Conservation (phyloP, 2,329 filamentous ascomycete species). For the Pseudogymnoascus sp. region DNA sequence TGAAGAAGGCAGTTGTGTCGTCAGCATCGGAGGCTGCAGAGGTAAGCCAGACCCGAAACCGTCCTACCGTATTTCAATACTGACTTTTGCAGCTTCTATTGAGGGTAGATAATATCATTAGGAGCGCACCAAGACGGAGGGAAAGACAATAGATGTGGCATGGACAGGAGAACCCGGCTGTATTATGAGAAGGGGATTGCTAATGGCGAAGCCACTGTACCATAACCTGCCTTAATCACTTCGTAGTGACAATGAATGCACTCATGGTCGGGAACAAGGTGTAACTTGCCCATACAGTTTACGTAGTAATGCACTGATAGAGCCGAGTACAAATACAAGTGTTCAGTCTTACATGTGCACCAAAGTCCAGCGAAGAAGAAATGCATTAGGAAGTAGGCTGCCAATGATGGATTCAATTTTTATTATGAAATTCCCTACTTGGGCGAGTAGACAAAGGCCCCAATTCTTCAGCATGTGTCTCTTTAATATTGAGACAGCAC, state of each 20-base stretch:
- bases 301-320: background rate
- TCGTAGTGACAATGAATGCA: constrained; percentile 1
- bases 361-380: background rate
- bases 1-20: constrained; percentile 96
- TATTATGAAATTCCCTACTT: background rate
- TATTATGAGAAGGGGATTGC: constrained; percentile 27
- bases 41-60: constrained; percentile 47
- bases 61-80: constrained; percentile 21
- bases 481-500: constrained; percentile 6
- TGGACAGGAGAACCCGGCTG: constrained; percentile 21
- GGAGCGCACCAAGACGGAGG: constrained; percentile 77
- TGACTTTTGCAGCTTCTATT: constrained; percentile 63
- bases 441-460: background rate
- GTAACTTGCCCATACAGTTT: constrained; percentile 10
- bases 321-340: constrained; percentile 9
- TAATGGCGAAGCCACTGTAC: constrained; percentile 23
- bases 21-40: constrained; percentile 95
- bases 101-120: constrained; percentile 96
- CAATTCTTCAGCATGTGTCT: background rate
- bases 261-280: constrained; percentile 9
- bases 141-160: constrained; percentile 56
- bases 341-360: background rate
- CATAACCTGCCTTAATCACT: constrained; percentile 31
- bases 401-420: background rate
- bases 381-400: background rate